Conservation (phyloP, 139 green algal genomes). For the Chlamydomonas schloesseri region DNA sequence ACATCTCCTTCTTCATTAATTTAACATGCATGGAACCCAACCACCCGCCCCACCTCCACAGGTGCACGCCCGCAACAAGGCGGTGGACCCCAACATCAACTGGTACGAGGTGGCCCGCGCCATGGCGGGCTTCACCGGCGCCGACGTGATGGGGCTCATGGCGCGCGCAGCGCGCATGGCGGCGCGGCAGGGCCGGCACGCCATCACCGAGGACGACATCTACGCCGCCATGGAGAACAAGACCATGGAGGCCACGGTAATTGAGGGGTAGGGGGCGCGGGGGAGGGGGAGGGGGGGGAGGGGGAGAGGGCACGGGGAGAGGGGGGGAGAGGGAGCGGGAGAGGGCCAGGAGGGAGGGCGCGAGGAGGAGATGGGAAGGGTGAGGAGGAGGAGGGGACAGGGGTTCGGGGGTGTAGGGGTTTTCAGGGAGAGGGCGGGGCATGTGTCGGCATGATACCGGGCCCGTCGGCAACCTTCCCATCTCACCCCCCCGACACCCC, state of each 20-base stretch:
- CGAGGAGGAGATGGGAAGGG: too few relatives aligned
- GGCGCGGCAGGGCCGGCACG: conserved; percentile 69
- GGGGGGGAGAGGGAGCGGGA: too few relatives aligned
- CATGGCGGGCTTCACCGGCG: conserved; percentile 92
- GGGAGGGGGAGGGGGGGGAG: background rate
- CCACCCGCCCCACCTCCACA: background rate
- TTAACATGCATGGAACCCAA: too few relatives aligned
- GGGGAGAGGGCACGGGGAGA: too few relatives aligned
- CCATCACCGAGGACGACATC: conserved; percentile 85
- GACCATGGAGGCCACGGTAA: conserved; percentile 68
- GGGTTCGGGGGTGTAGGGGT: too few relatives aligned
- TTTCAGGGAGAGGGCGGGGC: too few relatives aligned
- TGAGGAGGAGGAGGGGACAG: too few relatives aligned
- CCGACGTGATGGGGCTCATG: conserved; percentile 94
- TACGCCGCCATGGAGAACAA: conserved; percentile 93
- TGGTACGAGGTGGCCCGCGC: conserved; percentile 83
- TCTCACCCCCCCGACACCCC: background rate
- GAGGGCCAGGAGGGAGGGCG: too few relatives aligned
- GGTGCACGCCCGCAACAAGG: conserved; percentile 90
- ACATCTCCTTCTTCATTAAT: too few relatives aligned
- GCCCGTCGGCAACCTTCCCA: too few relatives aligned
- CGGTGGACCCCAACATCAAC: conserved; percentile 81
- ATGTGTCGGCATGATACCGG: too few relatives aligned
- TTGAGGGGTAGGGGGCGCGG: background rate
- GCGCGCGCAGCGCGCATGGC: conserved; percentile 86